Conservation (phyloP, 805 yeast species). For the Yamadazyma ubonensis region DNA sequence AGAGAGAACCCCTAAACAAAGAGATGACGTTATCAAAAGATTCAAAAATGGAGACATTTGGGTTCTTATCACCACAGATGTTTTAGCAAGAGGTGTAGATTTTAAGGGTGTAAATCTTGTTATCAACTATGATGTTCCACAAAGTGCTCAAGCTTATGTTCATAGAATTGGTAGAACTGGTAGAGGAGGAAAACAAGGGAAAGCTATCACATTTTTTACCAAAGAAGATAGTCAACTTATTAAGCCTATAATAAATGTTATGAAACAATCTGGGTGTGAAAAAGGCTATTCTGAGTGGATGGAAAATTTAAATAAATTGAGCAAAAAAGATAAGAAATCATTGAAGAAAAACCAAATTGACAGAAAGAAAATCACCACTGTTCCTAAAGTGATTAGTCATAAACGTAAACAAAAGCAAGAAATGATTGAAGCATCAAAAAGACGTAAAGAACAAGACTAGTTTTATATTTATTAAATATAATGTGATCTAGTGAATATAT, state of each 20-base stretch:
- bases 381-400: constrained; percentile 63
- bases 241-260: constrained; percentile 85
- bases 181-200: constrained; percentile 85
- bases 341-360: constrained; percentile 58
- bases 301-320: constrained; percentile 63
- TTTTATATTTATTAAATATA: constrained; percentile 3
- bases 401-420: constrained; percentile 62
- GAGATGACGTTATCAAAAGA: constrained; percentile 78
- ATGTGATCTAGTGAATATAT: neutral
- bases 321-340: constrained; percentile 59
- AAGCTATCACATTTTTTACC: constrained; percentile 89
- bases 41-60: constrained; percentile 90
- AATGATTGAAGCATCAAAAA: constrained; percentile 77
- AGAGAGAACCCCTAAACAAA: constrained; percentile 84
- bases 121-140: constrained; percentile 95
- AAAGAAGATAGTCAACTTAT: constrained; percentile 78
- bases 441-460: constrained; percentile 39
- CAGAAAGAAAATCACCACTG: constrained; percentile 80
- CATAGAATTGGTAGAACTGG: constrained; percentile 99
- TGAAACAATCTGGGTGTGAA: constrained; percentile 85
- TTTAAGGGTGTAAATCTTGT: constrained; percentile 94
- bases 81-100: constrained; percentile 93
- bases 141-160: constrained; percentile 88
- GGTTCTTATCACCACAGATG: constrained; percentile 97
- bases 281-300: constrained; percentile 76